These are phyloP conservation scores for Blastobotrys robertii DNA, from an alignment of 805 yeast species.

Conservation along the genomic window DNA sequence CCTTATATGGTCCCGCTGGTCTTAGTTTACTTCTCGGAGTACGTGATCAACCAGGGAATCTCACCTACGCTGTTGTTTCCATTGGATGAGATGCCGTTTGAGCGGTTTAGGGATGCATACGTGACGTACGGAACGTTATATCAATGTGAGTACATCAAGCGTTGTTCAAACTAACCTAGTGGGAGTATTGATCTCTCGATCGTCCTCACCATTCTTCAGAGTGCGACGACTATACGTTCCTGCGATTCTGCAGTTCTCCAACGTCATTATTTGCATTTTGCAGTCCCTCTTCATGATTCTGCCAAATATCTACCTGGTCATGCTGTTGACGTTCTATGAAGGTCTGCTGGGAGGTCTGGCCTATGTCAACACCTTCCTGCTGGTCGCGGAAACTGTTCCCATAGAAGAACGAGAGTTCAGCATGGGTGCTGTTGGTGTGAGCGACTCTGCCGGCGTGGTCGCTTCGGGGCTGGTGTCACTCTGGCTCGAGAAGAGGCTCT, in stretches of 20 bases:
- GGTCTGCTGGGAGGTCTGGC: slow-evolving; percentile 83
- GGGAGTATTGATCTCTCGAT: slow-evolving; percentile 87
- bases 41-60: slow-evolving; percentile 83
- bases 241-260: slow-evolving; percentile 56
- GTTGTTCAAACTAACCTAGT: slow-evolving; percentile 22
- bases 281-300: slow-evolving; percentile 58
- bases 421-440: slow-evolving; percentile 72
- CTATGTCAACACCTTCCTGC: slow-evolving; percentile 79
- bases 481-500: slow-evolving; percentile 63
- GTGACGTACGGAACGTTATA: slow-evolving; percentile 86
- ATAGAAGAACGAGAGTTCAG: slow-evolving; percentile 59
- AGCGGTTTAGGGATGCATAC: slow-evolving; percentile 69
- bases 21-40: slow-evolving; percentile 78
- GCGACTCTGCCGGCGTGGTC: slow-evolving; percentile 79
- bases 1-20: slow-evolving; percentile 74
- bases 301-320: slow-evolving; percentile 50
- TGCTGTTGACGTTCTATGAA: slow-evolving; percentile 68
- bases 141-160: slow-evolving; percentile 34
- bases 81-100: slow-evolving; percentile 57
- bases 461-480: slow-evolving; percentile 69
- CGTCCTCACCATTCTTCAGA: slow-evolving; percentile 62
- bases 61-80: slow-evolving; percentile 83
- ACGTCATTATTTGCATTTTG: slow-evolving; percentile 44
- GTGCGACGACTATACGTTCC: slow-evolving; percentile 50
- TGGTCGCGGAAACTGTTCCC: slow-evolving; percentile 52